Conservation (phyloP, 2,329 filamentous ascomycete species). For the Colletotrichum nymphaeae region DNA sequence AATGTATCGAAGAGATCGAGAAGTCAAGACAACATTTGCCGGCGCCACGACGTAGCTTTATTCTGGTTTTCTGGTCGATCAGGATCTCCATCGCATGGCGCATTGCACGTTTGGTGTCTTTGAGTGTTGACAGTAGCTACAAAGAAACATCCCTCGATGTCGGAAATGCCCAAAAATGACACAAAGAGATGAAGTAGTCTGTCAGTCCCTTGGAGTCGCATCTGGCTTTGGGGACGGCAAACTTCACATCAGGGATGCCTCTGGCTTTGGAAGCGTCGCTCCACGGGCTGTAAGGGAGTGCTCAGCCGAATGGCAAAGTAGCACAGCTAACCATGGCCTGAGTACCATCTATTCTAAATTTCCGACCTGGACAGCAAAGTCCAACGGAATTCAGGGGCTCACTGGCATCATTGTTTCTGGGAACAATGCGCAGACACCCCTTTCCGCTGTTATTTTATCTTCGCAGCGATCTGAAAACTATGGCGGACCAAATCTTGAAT, state of each 20-base stretch:
- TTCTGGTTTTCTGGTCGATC: background rate
- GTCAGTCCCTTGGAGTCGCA: background rate
- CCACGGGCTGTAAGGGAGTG: background rate
- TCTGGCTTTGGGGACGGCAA: background rate
- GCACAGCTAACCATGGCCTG: too few species aligned
- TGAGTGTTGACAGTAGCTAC: background rate
- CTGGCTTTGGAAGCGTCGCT: background rate
- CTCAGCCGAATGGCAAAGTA: background rate
- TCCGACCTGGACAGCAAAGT: background rate
- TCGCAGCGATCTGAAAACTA: background rate
- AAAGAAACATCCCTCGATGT: background rate
- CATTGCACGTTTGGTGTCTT: too few species aligned
- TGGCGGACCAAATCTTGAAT: too few species aligned
- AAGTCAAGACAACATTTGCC: background rate
- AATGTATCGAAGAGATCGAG: background rate
- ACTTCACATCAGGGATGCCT: background rate
- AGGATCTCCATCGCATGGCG: background rate
- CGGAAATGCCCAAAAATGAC: background rate
- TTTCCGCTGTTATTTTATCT: background rate
- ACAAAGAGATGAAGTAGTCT: background rate
- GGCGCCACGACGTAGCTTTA: background rate
- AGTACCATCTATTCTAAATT: too few species aligned
- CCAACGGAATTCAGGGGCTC: background rate
- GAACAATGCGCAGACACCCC: background rate
- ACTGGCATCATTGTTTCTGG: background rate